These are phyloP conservation scores for Spathaspora boniae DNA, from an alignment of 805 yeast species.

Conservation along the genomic window DNA sequence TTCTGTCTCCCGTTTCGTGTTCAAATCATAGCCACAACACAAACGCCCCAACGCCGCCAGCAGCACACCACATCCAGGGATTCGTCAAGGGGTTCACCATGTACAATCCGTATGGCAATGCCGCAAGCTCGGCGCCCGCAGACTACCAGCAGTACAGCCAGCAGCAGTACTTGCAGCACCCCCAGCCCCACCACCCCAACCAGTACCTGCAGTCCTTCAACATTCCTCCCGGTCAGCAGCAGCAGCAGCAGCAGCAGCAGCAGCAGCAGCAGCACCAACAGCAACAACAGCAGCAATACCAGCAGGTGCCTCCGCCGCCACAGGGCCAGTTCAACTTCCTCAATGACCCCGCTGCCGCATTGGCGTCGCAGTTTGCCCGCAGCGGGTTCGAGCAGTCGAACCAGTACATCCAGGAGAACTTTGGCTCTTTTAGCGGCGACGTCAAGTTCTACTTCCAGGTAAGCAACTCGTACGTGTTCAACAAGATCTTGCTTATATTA, in stretches of 20 bases:
- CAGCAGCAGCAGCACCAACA: constrained; percentile 28
- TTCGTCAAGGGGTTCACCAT: constrained; percentile 16
- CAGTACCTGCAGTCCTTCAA: constrained; percentile 8
- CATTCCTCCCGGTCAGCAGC: background rate
- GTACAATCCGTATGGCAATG: constrained; percentile 40
- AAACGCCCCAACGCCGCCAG: no score
- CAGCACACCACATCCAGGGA: no score
- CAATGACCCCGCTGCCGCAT: constrained; percentile 73
- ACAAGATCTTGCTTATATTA: constrained; percentile 67
- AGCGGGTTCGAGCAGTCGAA: constrained; percentile 80
- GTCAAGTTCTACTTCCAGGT: constrained; percentile 89
- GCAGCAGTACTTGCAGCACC: constrained; percentile 35
- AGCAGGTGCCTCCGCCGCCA: constrained; percentile 15
- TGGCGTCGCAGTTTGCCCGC: constrained; percentile 87
- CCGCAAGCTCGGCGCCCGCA: constrained; percentile 13
- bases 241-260: constrained; percentile 22
- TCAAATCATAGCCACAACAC: background rate
- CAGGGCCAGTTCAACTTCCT: constrained; percentile 42
- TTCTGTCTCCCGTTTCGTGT: constrained; percentile 2
- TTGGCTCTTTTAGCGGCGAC: constrained; percentile 50
- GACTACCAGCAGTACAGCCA: constrained; percentile 32
- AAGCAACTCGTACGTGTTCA: constrained; percentile 78
- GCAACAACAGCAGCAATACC: constrained; percentile 15
- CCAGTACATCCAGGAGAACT: constrained; percentile 71
- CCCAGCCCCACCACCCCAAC: constrained; percentile 26